Evolutionary conservation across 768 basidiomycete genomes (phyloP), one percentile per base, ranked within the genome.

Genomic region (Botryobasidium botryosum): DNA sequence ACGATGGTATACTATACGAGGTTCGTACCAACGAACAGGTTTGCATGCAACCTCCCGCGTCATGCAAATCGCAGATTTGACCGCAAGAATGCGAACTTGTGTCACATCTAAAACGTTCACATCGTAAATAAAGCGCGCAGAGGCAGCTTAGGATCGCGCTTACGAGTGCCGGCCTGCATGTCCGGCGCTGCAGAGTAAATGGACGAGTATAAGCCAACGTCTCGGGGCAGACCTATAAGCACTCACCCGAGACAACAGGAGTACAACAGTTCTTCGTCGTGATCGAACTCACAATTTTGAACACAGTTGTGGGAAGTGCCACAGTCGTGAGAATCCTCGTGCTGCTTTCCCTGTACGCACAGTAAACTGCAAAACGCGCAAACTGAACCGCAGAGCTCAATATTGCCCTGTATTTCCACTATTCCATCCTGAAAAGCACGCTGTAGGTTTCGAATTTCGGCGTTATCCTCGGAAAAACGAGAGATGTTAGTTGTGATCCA

Each of bases 141-240:
- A 18, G 13, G 13, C 7, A 3, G 5, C n/a, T 8, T 10, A 3
- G 8, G 17, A 40, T 25, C 42, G 23, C 8, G 52, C 68, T 40
- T 55, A 75, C 75, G 73, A 63, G 50, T 77, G 75, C 7, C 59
- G 61, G 12, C 71, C 72, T n/a, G 64, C 56, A 48, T 77, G 75
- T 0, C 75, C 76, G 25, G 73, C 75, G 15, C 74, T 76, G 48
- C 27, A 5, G n/a, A 3, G 24, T 6, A 44, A 18, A 15, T 45
- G 12, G 44, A 44, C 28, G 37, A 51, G 15, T 10, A 6, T 5
- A 23, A 36, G 45, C 12, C 40, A 29, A 12, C 7, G 27, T 28
- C 17, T 23, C 4, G 32, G 3, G 18, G 21, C 25, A n/a, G n/a
- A 21, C n/a, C 25, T 6, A 15, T 5, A 3, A 21, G 2, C 6